Percentiles rank a stretch among this genome's conserved stretches.
These are phyloP conservation scores for Schizosaccharomyces lindneri DNA, from an alignment of 805 yeast species.

Conservation along the genomic window DNA sequence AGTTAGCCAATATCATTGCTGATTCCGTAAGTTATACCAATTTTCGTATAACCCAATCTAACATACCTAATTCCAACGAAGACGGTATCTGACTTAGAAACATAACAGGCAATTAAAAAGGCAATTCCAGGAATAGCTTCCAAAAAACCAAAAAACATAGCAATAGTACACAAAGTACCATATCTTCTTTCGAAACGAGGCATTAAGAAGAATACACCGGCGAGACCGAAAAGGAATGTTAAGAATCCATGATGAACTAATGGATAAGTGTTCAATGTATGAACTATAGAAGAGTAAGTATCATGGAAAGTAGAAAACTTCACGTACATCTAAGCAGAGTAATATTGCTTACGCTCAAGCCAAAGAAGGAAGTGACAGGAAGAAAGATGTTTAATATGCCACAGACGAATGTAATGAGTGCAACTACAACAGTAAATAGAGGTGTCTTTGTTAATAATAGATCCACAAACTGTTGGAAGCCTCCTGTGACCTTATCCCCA, in stretches of 20 bases:
- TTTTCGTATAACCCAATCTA: background rate
- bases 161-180: conserved; percentile 8
- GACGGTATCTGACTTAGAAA: conserved; percentile 4
- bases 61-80: conserved; percentile 7
- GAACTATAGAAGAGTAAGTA: conserved; percentile 48
- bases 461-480: background rate
- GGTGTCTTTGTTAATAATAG: background rate
- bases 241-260: conserved; percentile 6
- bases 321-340: background rate
- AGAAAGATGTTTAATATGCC: background rate
- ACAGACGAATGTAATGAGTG: background rate
- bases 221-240: conserved; percentile 7
- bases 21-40: too few species aligned
- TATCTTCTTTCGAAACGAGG: conserved; percentile 8
- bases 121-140: background rate
- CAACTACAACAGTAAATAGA: background rate
- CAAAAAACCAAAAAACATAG: conserved; percentile 5
- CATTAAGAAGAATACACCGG: conserved; percentile 7
- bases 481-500: background rate
- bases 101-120: background rate
- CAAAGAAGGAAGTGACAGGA: background rate
- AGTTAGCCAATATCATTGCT: too few species aligned
- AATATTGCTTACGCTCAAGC: background rate
- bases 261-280: conserved; percentile 8
- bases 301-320: background rate